Evolutionary conservation across 768 basidiomycete genomes (phyloP), one percentile per base, ranked within the genome.

Genomic region (Trametes punicea): DNA sequence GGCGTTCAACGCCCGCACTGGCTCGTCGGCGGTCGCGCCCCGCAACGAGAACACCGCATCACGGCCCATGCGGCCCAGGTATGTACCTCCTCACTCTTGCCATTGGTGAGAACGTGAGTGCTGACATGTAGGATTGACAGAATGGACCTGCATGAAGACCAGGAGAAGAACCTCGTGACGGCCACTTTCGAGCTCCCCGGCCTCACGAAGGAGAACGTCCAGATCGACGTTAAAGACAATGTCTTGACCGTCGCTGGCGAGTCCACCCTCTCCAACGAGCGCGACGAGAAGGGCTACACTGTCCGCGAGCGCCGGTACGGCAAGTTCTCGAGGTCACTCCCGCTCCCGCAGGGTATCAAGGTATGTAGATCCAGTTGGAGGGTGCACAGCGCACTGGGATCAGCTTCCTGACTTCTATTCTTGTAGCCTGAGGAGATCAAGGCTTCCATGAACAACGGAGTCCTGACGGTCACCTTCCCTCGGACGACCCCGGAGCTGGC

Each of bases 141-240:
- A 56, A 77, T 82, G 75, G 79, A 83, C 58, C 65, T 82, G 10
- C 77, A 80, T 57, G 79, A 83, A 59, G 69, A 81, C 50, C 30
- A 61, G 2, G 73, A 78, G 20, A 67, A 66, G 21, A 79, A 81
- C 58, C 64, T 71, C 18, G 75, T 85, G 49, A 79, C 77, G 1
- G 83, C 81, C 29, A 65, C 72, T 11, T 80, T 83, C 61, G 83
- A 85, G 56, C 68, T 85, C 20, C 81, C 84, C 1, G 82, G 81
- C 13, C 34, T 83, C 41, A 71, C 71, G 56, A 75, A 78, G 25
- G 77, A 81, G 45, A 69, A 82, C 52, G 70, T 84, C 53, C 65
- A 69, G 46, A 76, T 85, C 54, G 80, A 83, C 52, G 67, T 81
- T 8, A 73, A 78, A 59, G 73, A 77, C 52, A 74, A 76, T 53